A percentile compares a stretch with the other conserved stretches of the same genome.
phyloP scores from a whole-genome alignment of 1,139 yeast species.

The Tardiomyces blankii region DNA sequence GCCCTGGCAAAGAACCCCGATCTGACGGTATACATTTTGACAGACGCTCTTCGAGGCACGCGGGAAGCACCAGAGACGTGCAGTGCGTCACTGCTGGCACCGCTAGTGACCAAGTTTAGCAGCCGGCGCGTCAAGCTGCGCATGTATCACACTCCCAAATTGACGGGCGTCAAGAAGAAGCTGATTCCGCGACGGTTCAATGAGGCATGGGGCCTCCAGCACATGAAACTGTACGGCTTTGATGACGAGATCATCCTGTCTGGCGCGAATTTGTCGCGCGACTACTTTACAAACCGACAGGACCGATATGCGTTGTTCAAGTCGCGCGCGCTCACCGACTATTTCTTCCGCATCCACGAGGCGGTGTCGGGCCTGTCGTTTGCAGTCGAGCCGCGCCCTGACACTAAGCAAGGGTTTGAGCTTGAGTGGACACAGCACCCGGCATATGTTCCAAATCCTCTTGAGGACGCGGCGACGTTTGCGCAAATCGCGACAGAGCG shows the following conservation, averaged over 20 bases:
- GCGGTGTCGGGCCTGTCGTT: conserved; percentile 64
- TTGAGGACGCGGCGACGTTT: conserved; percentile 44
- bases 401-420: conserved; percentile 20
- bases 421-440: conserved; percentile 67
- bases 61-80: conserved; percentile 77
- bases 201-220: conserved; percentile 90
- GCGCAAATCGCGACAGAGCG: conserved; percentile 46
- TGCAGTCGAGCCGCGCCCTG: conserved; percentile 35
- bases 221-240: conserved; percentile 93
- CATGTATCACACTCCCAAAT: conserved; percentile 84
- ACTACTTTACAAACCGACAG: conserved; percentile 92
- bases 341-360: conserved; percentile 57
- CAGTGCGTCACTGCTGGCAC: conserved; percentile 65
- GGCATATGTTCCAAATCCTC: conserved; percentile 65
- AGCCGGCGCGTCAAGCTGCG: conserved; percentile 63
- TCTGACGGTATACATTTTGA: conserved; percentile 57
- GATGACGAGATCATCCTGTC: conserved; percentile 81
- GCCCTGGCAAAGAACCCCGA: conserved; percentile 52
- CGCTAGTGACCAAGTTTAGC: conserved; percentile 56
- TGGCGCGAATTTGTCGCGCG: conserved; percentile 87
- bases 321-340: conserved; percentile 48
- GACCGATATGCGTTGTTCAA: conserved; percentile 79
- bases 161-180: conserved; percentile 52
- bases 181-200: conserved; percentile 75
- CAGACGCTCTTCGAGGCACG: conserved; percentile 89